Conservation (phyloP, 257 asterid species). For the Solanum phureja region DNA sequence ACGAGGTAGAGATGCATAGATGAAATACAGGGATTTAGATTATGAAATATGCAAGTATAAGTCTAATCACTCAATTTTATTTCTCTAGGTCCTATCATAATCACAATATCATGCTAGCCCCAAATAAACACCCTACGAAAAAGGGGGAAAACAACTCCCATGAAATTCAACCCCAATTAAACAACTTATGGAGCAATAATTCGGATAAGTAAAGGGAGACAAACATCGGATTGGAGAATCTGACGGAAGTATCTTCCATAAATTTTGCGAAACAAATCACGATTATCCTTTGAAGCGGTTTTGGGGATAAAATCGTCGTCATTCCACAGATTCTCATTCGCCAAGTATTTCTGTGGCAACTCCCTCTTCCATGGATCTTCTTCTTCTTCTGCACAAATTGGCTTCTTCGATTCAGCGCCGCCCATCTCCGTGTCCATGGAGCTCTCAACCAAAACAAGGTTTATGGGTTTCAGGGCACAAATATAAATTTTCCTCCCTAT, state of each 20-base stretch:
- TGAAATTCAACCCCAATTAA: background rate
- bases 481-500: too few relatives aligned
- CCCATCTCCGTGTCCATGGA: background rate
- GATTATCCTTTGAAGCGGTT: background rate
- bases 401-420: background rate
- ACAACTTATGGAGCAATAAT: background rate
- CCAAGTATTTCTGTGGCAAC: background rate
- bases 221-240: background rate
- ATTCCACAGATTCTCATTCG: background rate
- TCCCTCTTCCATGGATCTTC: background rate
- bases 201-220: background rate
- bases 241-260: background rate
- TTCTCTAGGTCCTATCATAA: background rate
- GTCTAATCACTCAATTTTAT: background rate
- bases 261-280: background rate
- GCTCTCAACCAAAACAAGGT: background rate
- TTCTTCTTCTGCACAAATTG: background rate
- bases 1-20: too few relatives aligned
- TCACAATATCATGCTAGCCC: background rate
- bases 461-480: too few relatives aligned
- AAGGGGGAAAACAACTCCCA: background rate
- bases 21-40: background rate
- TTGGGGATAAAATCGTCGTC: background rate
- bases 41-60: background rate
- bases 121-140: background rate